These are phyloP conservation scores for Bacidia rubella DNA, from an alignment of 495 filamentous ascomycete species.

Conservation along the genomic window DNA sequence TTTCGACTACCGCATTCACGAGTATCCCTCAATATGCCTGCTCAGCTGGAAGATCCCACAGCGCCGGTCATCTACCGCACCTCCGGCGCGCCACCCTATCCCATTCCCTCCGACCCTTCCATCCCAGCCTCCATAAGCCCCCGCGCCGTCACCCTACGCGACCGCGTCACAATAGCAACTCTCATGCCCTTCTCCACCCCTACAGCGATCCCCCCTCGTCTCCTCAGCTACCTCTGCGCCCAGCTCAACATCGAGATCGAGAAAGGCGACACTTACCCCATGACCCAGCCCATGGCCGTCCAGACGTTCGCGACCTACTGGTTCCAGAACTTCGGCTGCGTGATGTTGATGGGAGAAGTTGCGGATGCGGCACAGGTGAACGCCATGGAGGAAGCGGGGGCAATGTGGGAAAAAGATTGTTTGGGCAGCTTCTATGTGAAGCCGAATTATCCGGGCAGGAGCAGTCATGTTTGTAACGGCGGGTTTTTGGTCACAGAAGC, in stretches of 20 bases:
- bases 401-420: slow-evolving; percentile 75
- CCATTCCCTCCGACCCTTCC: slow-evolving; percentile 40
- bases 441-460: slow-evolving; percentile 92
- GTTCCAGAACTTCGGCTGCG: slow-evolving; percentile 88
- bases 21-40: slow-evolving; percentile 51
- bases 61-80: slow-evolving; percentile 36
- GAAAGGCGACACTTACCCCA: slow-evolving; percentile 91
- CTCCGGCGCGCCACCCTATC: slow-evolving; percentile 49
- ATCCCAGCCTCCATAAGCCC: slow-evolving; percentile 58
- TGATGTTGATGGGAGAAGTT: slow-evolving; percentile 83
- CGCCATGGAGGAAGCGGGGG: slow-evolving; percentile 38
- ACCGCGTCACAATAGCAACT: slow-evolving; percentile 81
- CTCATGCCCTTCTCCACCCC: slow-evolving; percentile 73
- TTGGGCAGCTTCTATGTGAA: slow-evolving; percentile 94
- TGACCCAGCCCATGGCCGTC: slow-evolving; percentile 64
- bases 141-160: slow-evolving; percentile 77
- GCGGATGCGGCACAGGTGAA: slow-evolving; percentile 47
- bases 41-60: slow-evolving; percentile 70
- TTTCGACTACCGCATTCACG: not conserved
- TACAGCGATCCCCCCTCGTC: slow-evolving; percentile 55
- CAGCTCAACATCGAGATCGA: slow-evolving; percentile 92
- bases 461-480: slow-evolving; percentile 92
- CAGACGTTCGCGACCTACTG: slow-evolving; percentile 76
- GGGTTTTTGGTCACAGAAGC: slow-evolving; percentile 89
- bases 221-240: slow-evolving; percentile 69